Conservation (phyloP, 2,329 filamentous ascomycete species). For the Aureobasidium sp. region DNA sequence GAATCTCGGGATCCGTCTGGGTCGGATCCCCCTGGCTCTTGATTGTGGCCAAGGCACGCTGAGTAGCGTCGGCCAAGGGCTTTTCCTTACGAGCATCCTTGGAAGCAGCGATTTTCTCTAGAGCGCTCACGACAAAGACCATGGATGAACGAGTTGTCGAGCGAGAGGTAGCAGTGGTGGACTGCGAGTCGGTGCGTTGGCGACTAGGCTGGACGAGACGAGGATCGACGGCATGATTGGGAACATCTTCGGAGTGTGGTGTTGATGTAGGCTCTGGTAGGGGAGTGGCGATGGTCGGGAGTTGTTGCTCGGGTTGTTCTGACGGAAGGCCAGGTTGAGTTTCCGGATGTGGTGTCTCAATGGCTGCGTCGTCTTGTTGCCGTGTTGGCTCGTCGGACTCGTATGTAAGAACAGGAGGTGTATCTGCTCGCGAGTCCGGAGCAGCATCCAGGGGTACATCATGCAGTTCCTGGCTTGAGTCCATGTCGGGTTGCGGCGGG, state of each 20-base stretch:
- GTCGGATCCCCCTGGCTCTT: conserved; percentile 68
- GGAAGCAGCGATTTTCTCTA: conserved; percentile 84
- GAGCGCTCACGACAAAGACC: conserved; percentile 87
- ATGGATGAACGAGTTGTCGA: conserved; percentile 73
- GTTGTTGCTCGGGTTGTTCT: background rate
- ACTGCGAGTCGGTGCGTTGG: conserved; percentile 52
- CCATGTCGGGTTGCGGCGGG: background rate
- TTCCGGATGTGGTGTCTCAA: background rate
- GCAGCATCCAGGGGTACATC: conserved; percentile 1
- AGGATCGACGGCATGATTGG: background rate
- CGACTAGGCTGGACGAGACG: conserved; percentile 23
- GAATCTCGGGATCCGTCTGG: conserved; percentile 78
- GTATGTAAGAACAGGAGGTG: background rate
- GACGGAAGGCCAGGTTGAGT: background rate
- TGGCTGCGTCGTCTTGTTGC: background rate
- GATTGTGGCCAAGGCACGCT: conserved; percentile 75
- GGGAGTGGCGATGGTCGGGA: background rate
- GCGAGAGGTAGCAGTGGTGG: conserved; percentile 45
- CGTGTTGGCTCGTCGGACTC: background rate
- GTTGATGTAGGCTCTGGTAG: background rate
- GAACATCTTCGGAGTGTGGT: background rate
- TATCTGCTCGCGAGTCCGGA: background rate
- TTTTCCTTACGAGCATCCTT: conserved; percentile 86
- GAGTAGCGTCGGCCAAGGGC: conserved; percentile 71
- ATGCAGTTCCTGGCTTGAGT: conserved; percentile 9